Evolutionary conservation across 1,284 basidiomycete genomes (phyloP).

Genomic region (Tilletia horrida): DNA sequence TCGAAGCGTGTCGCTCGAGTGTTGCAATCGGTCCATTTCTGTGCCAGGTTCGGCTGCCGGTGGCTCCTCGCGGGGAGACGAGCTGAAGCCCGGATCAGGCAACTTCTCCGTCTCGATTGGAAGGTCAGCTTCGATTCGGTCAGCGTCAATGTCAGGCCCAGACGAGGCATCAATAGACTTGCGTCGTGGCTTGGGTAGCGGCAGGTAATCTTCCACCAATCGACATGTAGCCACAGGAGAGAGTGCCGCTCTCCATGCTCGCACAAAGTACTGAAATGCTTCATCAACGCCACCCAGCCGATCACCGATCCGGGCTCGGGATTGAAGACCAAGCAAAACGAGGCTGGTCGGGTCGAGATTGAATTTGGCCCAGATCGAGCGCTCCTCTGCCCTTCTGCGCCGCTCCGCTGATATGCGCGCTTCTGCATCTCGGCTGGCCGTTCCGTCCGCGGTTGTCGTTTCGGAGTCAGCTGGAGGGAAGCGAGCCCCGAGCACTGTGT

Average conservation of each 20-base stretch:
- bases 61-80: too few relatives aligned
- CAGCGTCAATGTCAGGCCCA: neutral
- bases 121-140: neutral
- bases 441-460: too few relatives aligned
- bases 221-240: constrained; percentile 6
- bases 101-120: neutral
- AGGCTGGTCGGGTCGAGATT: constrained; percentile 14
- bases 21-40: constrained; percentile 2
- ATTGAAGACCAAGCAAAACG: neutral
- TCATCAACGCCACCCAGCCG: neutral
- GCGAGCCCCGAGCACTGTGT: constrained; percentile 5
- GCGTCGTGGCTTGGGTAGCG: neutral
- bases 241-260: constrained; percentile 4
- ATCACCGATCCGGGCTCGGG: neutral
- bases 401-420: neutral
- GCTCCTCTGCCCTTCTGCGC: neutral
- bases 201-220: constrained; percentile 11
- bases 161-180: neutral
- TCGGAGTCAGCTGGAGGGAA: neutral
- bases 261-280: neutral
- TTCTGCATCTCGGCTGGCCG: neutral
- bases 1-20: constrained; percentile 7
- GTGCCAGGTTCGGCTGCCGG: too few relatives aligned
- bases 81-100: neutral
- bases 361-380: neutral